A percentile compares a stretch with the other conserved stretches of the same genome.
Conservation (phyloP, 2,329 filamentous ascomycete species). For the Lachnellula subtilissima region DNA sequence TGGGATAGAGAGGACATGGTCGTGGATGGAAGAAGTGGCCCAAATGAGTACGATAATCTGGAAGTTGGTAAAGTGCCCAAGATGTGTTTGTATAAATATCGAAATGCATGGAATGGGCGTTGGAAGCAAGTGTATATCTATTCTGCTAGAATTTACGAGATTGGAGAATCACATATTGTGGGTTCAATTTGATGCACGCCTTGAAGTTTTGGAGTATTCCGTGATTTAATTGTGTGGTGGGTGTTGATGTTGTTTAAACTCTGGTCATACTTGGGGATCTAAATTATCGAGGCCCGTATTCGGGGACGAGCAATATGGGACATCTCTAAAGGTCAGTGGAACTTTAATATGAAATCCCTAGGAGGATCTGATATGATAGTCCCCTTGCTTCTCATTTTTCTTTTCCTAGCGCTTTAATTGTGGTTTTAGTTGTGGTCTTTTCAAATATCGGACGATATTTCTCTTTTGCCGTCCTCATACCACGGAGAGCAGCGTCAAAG, state of each 20-base stretch:
- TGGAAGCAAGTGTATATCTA: constrained; percentile 13
- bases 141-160: neutral
- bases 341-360: no score
- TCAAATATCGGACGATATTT: no score
- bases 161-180: neutral
- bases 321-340: no score
- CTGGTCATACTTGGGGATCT: neutral
- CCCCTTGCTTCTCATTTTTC: no score
- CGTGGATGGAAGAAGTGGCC: constrained; percentile 73
- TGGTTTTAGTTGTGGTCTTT: no score
- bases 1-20: constrained; percentile 59
- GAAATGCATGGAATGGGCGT: constrained; percentile 18
- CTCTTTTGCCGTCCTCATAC: no score
- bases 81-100: constrained; percentile 22
- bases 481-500: no score
- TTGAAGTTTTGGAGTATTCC: neutral
- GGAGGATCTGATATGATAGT: no score
- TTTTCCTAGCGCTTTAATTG: no score
- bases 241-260: neutral
- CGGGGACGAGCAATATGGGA: no score
- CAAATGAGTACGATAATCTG: constrained; percentile 35
- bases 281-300: no score
- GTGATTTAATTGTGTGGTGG: neutral
- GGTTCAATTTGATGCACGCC: neutral
- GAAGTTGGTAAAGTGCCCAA: neutral